Evolutionary conservation across 2,329 filamentous ascomycete species (phyloP), one percentile per base, ranked within the genome.

Genomic region (Pseudogymnoascus sp.): DNA sequence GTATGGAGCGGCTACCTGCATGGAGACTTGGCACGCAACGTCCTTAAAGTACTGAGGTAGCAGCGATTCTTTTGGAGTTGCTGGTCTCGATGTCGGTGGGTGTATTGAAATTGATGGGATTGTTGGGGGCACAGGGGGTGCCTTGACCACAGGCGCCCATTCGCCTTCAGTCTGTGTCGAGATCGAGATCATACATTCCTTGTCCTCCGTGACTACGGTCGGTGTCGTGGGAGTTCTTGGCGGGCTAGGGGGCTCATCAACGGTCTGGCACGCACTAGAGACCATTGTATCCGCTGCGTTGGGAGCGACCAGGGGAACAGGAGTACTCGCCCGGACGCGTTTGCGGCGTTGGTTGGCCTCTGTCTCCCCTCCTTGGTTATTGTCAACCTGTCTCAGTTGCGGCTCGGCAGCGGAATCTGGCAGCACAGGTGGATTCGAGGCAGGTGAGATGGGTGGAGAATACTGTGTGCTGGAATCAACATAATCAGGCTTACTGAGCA

Each of bases 31-130:
- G 70, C 89, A 93, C 16, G 86, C 87, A 67, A 89, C 86, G 74
- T 91, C 91, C 74, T 92, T 97, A 66, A 86, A 86, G 63, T 93
- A 86, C 62, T 92, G 92, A 31, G 96, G 86, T 62, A 96, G 83
- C 5, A 86, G 81, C 61, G 88, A 86, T 68, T 88, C 85, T 59
- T 83, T 84, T 1, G 91, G 91, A 1, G 91, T 92, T 4, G 87
- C 80, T n/a, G 93, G 92, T 59, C 89, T 85, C 63, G 91, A 96
- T 2, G 82, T 86, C 0, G 95, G 93, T 33, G 95, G 95, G 69
- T 96, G 90, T 61, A 99, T 91, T 63, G 91, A 89, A 72, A 99
- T 99, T 70, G 87, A 90, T 0, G 93, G 93, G 65, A 97, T 89
- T 4, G 80, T 71, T 64, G 85, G 75, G 67, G 78, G 76, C 63